Percentiles rank a stretch among this genome's conserved stretches.
These are phyloP conservation scores for Coemansia sp. DNA, from an alignment of 192 early-diverging fungal species.

Conservation along the genomic window DNA sequence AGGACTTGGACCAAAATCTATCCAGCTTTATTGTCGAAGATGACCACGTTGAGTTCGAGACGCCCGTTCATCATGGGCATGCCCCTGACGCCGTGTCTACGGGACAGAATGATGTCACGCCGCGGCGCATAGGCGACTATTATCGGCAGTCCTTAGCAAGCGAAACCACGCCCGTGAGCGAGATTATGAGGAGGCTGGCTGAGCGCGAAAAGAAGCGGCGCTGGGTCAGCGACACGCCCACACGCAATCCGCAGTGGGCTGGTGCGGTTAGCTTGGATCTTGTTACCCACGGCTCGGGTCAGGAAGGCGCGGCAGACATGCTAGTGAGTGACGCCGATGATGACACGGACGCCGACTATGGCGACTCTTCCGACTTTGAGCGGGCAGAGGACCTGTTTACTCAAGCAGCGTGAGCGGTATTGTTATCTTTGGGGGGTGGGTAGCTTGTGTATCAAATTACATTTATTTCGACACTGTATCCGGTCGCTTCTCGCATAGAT, in stretches of 20 bases:
- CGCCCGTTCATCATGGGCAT: conserved; percentile 9
- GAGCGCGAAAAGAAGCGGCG: conserved; percentile 52
- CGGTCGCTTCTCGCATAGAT: background rate
- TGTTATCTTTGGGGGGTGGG: background rate
- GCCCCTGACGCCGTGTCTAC: background rate
- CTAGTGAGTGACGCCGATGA: conserved; percentile 11
- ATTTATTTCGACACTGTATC: background rate
- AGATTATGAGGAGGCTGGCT: conserved; percentile 44
- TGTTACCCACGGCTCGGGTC: conserved; percentile 1
- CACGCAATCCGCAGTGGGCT: background rate
- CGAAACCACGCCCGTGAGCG: conserved; percentile 39
- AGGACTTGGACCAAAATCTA: conserved; percentile 44
- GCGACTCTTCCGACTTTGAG: conserved; percentile 44
- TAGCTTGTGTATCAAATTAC: background rate
- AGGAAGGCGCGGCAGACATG: background rate
- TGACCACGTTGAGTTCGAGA: conserved; percentile 49
- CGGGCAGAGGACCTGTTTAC: conserved; percentile 35
- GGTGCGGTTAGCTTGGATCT: background rate
- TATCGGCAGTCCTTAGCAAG: conserved; percentile 43
- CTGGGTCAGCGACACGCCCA: conserved; percentile 55
- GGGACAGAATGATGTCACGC: conserved; percentile 16
- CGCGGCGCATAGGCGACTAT: conserved; percentile 34
- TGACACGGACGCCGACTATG: conserved; percentile 10
- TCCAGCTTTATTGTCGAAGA: conserved; percentile 57
- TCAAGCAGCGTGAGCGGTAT: conserved; percentile 21